Base-by-base conservation (phyloP, 495 filamentous ascomycete species). In the Tuber brumale region DNA sequence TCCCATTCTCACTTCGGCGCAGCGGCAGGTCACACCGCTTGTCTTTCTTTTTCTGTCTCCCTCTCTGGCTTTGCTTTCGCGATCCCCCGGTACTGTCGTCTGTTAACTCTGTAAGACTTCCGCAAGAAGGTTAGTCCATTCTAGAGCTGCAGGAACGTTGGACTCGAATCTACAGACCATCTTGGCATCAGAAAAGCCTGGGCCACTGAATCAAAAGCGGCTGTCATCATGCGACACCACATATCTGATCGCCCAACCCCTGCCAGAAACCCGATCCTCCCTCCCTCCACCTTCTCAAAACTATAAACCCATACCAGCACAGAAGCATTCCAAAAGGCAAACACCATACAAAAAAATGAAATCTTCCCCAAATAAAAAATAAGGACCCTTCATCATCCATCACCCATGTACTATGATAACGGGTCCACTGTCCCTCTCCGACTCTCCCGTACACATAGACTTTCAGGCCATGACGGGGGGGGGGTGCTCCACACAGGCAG, bases 131-230 rank as follows among this genome's bases (percentile, higher is more conserved):
- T 66, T 66, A 66, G 57, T 19, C 57, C 14, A 18, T 19, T 35
- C 57, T 5, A 27, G 12, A 35, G n/a, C 76, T 72, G 74, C 70
- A 72, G 74, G 74, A 76, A 72, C 70, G 76, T 76, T 78, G 48
- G 66, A 31, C 31, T 75, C 41, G 44, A 66, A 70, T 51, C 9
- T 27, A 27, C 27, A 35, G 31, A 18, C 57, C 27, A 66, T 66
- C 57, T 35, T 35, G 27, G 57, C 57, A 66, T 14, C 57, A 35
- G 12, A 35, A 61, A 61, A 27, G 51, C 51, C 51, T 21, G 43
- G 76, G 42, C 48, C 76, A 75, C 72, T 27, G 31, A 35, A 66
- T 0, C 0, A 31, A 27, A 16, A 66, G n/a, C 23, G 1, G 57
- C 27, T 35, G 57, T 35, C 57, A 66, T 66, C 57, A 16, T 3